These are phyloP conservation scores for Celoporthe dispersa DNA, from an alignment of 2,329 filamentous ascomycete genomes.

Conservation along the genomic window DNA sequence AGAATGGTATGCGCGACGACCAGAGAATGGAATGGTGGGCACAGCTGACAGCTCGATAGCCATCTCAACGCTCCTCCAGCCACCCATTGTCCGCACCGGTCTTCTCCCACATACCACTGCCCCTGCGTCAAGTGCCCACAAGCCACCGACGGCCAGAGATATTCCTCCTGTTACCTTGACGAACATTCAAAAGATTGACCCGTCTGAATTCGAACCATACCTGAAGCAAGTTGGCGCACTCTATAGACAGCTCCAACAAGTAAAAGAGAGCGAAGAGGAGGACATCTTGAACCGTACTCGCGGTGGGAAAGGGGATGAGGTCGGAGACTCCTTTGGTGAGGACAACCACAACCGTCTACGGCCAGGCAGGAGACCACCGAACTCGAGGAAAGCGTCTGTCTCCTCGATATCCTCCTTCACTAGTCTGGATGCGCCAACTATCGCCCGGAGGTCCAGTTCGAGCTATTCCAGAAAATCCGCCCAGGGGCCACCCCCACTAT, in stretches of 20 bases:
- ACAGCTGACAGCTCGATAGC: slow-evolving; percentile 51
- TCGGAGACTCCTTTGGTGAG: slow-evolving; percentile 37
- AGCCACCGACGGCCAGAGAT: slow-evolving; percentile 81
- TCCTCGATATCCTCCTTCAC: slow-evolving; percentile 55
- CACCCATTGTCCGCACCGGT: slow-evolving; percentile 87
- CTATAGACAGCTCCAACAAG: slow-evolving; percentile 86
- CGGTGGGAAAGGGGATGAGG: slow-evolving; percentile 48
- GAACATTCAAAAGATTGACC: slow-evolving; percentile 82
- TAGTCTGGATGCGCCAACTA: slow-evolving; percentile 51
- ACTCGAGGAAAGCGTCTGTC: slow-evolving; percentile 46
- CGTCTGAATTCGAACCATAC: slow-evolving; percentile 81
- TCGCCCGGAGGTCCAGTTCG: slow-evolving; percentile 51
- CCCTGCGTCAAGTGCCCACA: slow-evolving; percentile 72
- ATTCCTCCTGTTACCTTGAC: slow-evolving; percentile 92
- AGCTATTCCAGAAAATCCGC: slow-evolving; percentile 60
- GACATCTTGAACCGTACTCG: slow-evolving; percentile 44
- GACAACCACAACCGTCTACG: slow-evolving; percentile 51
- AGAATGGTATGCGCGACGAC: slow-evolving; percentile 67
- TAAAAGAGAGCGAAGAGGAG: slow-evolving; percentile 77
- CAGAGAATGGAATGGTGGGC: neutral
- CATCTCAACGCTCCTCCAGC: slow-evolving; percentile 91
- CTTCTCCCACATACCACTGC: slow-evolving; percentile 78
- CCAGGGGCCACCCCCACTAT: slow-evolving; percentile 81
- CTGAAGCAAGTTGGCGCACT: slow-evolving; percentile 82
- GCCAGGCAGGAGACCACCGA: slow-evolving; percentile 46